Base-by-base conservation (phyloP, 2,329 filamentous ascomycete genomes). In the Pestalotiopsis sp. region DNA sequence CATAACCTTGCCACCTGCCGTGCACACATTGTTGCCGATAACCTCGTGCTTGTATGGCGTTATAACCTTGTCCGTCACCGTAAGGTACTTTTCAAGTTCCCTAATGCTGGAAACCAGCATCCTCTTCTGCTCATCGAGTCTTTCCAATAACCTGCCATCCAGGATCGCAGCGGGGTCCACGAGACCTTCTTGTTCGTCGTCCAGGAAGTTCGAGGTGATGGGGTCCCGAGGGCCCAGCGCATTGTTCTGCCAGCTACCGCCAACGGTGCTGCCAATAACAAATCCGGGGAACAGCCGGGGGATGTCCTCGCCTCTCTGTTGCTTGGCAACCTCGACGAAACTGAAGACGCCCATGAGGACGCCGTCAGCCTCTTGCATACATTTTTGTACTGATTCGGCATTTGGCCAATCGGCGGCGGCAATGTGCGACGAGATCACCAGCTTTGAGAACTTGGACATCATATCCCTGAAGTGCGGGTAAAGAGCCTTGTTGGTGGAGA, bases 381-480 rank as follows among this genome's bases (percentile, higher is more conserved):
- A 99, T 79, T 99, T 99, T 67, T 96, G 92, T 70, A 95, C 93
- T 0, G 95, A 97, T 80, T 99, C 96, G 17, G 93, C 91, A 67
- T 95, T 94, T 9, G 95, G 95, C 90, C 94, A 98, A 81, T 99
- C 96, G 41, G 95, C 93, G 5, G 95, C 94, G 52, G 96, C 96
- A 78, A 99, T 98, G 78, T 99, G 96, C 14, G 96, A 98, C 2
- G 96, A 99, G 63, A 99, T 91, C 59, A 99, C 96, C 11, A 99
- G 86, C 80, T 99, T 99, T n/a, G 96, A 98, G 79, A 99, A 99
- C 75, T 97, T 95, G 59, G 96, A 98, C 96, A 99, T 99, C 91
- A 98, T 98, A 78, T 98, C 96, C 66, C 96, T 88, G 81, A 99
- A 99, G 80, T 98, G 95, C 27, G 96, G 96, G 77, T 98, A 98